phyloP scores from a whole-genome alignment of 2,329 filamentous ascomycete genomes.

The Raffaelea albimanens region DNA sequence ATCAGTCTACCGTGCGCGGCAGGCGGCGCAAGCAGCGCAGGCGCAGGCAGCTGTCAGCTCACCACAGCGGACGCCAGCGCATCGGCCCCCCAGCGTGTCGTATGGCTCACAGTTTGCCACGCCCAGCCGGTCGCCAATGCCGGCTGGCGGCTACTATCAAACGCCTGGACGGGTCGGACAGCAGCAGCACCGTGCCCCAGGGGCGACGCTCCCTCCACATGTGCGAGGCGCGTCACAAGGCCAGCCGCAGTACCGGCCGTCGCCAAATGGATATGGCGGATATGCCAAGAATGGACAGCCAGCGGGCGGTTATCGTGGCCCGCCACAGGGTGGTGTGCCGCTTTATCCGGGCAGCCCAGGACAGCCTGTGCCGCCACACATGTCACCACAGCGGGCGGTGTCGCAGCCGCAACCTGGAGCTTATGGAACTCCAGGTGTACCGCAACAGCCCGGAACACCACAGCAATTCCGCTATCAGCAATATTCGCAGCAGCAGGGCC shows the following conservation, averaged over 20 bases:
- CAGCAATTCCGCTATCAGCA: constrained; percentile 27
- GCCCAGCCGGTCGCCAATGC: constrained; percentile 33
- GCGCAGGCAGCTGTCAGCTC: constrained; percentile 20
- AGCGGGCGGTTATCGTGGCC: constrained; percentile 32
- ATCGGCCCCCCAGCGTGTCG: constrained; percentile 24
- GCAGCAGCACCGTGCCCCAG: constrained; percentile 27
- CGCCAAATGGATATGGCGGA: constrained; percentile 35
- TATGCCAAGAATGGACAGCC: constrained; percentile 45
- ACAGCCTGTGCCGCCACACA: constrained; percentile 4
- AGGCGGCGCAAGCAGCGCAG: constrained; percentile 10
- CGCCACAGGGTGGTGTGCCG: constrained; percentile 33
- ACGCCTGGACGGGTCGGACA: constrained; percentile 31
- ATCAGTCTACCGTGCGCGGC: constrained; percentile 35
- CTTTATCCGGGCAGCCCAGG: constrained; percentile 1
- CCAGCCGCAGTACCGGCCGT: constrained; percentile 32
- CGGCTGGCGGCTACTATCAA: constrained; percentile 30
- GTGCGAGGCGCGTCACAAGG: constrained; percentile 18
- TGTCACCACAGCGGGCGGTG: constrained; percentile 9
- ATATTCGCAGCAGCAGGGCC: constrained; percentile 15
- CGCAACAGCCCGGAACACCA: constrained; percentile 30
- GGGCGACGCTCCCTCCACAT: constrained; percentile 22
- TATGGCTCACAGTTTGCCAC: constrained; percentile 38
- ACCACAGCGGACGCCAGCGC: constrained; percentile 19
- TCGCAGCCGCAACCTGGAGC: constrained; percentile 24
- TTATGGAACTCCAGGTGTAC: constrained; percentile 26